These are phyloP conservation scores for Populus pruinosa DNA, from an alignment of 345 rosid species.

Conservation along the genomic window DNA sequence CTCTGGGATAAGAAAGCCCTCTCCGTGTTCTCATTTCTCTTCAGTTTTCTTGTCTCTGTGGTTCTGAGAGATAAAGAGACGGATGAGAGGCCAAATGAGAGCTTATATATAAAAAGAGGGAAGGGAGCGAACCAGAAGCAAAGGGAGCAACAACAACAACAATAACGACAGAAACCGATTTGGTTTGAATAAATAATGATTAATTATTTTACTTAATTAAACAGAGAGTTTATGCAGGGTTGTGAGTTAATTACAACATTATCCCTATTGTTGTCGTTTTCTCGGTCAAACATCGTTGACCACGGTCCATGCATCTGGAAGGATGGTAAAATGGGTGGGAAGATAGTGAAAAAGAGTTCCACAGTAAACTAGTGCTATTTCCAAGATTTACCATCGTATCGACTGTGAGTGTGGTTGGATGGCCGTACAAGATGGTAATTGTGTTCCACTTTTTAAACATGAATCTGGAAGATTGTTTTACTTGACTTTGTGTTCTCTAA, in stretches of 20 bases:
- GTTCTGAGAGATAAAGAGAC: constrained; percentile 22
- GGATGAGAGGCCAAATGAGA: constrained; percentile 26
- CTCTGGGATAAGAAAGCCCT: constrained; percentile 46
- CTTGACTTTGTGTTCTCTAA: too few species aligned
- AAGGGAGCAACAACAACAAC: constrained; percentile 14
- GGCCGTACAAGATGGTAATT: too few species aligned
- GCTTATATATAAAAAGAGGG: constrained; percentile 30
- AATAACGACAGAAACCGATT: constrained; percentile 32
- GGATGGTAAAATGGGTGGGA: not conserved
- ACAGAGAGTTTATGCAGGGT: not conserved
- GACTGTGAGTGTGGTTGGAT: too few species aligned
- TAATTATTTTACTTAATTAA: not conserved
- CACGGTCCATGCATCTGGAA: constrained; percentile 22
- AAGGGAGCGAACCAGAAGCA: constrained; percentile 2
- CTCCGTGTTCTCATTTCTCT: constrained; percentile 52
- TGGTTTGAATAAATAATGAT: constrained; percentile 6
- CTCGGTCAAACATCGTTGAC: constrained; percentile 60
- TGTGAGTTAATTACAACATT: constrained; percentile 23
- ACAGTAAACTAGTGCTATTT: too few species aligned
- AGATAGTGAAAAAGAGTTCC: too few species aligned
- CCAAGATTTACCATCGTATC: too few species aligned
- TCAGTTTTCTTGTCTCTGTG: constrained; percentile 3
- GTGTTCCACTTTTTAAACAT: too few species aligned
- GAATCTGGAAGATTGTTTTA: too few species aligned
- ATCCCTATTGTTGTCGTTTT: constrained; percentile 27